Conservation (phyloP, 2,329 filamentous ascomycete genomes). For the Trichoderma pleuroti region DNA sequence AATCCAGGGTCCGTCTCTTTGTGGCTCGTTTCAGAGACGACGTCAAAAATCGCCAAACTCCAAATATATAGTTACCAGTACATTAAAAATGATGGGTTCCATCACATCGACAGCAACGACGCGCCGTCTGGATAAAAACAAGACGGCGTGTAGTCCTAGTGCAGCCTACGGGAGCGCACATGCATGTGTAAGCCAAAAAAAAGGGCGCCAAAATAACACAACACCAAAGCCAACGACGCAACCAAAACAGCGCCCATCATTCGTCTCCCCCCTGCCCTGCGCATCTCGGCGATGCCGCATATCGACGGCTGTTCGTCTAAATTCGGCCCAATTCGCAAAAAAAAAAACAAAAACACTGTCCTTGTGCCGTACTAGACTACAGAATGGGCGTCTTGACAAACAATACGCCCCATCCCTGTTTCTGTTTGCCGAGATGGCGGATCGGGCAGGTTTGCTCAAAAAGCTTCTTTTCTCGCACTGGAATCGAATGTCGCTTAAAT, state of each 20-base stretch:
- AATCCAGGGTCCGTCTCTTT: background rate
- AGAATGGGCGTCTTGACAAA: background rate
- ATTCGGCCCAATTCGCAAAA: background rate
- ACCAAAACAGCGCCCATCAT: background rate
- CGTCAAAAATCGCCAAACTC: background rate
- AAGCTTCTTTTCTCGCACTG: background rate
- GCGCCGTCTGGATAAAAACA: background rate
- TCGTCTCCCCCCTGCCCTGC: background rate
- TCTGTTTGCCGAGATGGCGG: background rate
- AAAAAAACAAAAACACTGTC: too few species aligned
- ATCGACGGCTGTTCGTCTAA: slow-evolving; percentile 7
- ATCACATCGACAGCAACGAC: background rate
- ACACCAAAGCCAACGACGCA: background rate
- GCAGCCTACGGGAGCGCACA: background rate
- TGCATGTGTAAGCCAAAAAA: background rate
- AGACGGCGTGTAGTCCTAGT: background rate
- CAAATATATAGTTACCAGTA: background rate
- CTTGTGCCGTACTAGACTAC: background rate
- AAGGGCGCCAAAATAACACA: background rate
- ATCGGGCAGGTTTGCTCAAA: background rate
- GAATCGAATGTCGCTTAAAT: background rate
- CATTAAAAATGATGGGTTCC: background rate
- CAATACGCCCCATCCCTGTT: background rate
- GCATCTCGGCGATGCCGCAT: slow-evolving; percentile 3
- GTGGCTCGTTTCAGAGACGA: background rate